Base-by-base conservation (phyloP, 1,139 yeast genomes). In the Pneumocystis jirovecii region DNA sequence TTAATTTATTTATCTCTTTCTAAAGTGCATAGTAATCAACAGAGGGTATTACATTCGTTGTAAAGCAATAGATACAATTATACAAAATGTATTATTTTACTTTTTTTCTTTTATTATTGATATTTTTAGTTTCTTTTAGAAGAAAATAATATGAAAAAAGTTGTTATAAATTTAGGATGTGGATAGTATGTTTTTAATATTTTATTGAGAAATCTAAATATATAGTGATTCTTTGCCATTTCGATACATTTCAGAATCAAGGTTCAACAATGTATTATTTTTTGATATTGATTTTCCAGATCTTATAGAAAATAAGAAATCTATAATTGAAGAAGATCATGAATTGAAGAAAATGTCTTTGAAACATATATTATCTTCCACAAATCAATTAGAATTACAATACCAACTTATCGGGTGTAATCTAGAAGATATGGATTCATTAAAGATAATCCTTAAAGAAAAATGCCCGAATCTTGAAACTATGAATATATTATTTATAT, bases 11-110 rank as follows among this genome's bases (percentile, higher is more conserved):
- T 35, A 84, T 82, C 67, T 84, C 84, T 6, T 83, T 83, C 69
- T 78, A 93, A 72, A 77, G 95, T 67, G 85, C 0, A 95, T 96
- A 0, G 86, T 88, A 15, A 87, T 88, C 61, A 88, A 88, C 70
- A 75, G 95, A 70, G 96, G 95, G 0, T 88, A 88, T 73, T 88
- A 95, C 91, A 79, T 87, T 34, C 78, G 96, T 67, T 84, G 88
- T 84, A 85, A 85, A 71, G 83, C 89, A 7, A 85, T 88, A 66
- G 80, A 83, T 68, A 76, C 76, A 64, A 77, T 83, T 65, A 79
- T 86, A 19, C 72, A 79, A 59, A 76, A 79, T 60, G 82, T 85
- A 25, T 75, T 82, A 2, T 65, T 71, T 10, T 29, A n/a, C 29
- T 37, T 42, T 57, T 73, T 50, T 71, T 70, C 0, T 70, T 69